Evolutionary conservation across 1,139 yeast species (phyloP).

Genomic region (Magnusiomyces ingens): DNA sequence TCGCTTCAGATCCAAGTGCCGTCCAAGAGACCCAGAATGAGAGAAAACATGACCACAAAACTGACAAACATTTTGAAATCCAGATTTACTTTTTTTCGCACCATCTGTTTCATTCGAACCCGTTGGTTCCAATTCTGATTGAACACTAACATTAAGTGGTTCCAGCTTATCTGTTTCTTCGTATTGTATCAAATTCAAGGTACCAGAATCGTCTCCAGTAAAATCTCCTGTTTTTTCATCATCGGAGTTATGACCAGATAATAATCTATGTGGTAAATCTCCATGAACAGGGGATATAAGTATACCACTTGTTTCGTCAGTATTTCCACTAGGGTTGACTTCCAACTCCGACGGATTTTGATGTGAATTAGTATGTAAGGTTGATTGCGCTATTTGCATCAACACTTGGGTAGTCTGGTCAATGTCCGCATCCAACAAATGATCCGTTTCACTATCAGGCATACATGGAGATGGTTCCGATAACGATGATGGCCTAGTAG

Average conservation of each 20-base stretch:
- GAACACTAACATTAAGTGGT: too few species aligned
- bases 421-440: slow-evolving; percentile 5
- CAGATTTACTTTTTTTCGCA: slow-evolving; percentile 22
- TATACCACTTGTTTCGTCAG: not conserved
- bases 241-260: not conserved
- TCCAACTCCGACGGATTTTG: not conserved
- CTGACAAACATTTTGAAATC: slow-evolving; percentile 39
- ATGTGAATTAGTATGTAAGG: slow-evolving; percentile 3
- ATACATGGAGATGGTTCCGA: not conserved
- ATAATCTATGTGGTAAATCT: not conserved
- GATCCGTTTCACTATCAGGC: too few species aligned
- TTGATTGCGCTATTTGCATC: slow-evolving; percentile 15
- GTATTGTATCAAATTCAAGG: too few species aligned
- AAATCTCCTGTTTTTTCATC: too few species aligned
- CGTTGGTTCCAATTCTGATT: too few species aligned
- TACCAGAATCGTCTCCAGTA: too few species aligned
- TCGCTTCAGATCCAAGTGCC: slow-evolving; percentile 44
- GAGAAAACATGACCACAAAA: slow-evolving; percentile 45
- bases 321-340: not conserved
- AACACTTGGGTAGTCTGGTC: slow-evolving; percentile 14
- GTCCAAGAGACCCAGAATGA: slow-evolving; percentile 47
- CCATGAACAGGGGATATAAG: not conserved
- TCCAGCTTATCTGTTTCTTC: too few species aligned
- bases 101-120: not conserved
- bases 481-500: not conserved